A percentile compares a stretch with the other conserved stretches of the same genome.
These are phyloP conservation scores for Mycena galopus DNA, from an alignment of 768 basidiomycete genomes.

Conservation along the genomic window DNA sequence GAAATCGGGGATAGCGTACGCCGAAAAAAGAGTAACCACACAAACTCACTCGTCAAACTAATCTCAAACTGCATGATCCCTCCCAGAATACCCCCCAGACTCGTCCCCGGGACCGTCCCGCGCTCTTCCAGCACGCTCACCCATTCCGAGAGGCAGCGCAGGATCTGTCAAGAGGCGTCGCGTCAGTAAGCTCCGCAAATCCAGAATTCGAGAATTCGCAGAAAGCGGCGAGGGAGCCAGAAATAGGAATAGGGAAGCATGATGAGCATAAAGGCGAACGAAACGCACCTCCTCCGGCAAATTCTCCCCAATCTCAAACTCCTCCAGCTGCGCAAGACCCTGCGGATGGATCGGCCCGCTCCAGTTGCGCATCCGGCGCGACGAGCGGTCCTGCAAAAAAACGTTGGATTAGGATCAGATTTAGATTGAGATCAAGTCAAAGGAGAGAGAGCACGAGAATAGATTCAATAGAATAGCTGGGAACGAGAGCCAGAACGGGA, in stretches of 20 bases:
- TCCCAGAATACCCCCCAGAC: slow-evolving; percentile 53
- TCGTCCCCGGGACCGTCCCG: slow-evolving; percentile 63
- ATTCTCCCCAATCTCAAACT: slow-evolving; percentile 60
- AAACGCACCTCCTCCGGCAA: slow-evolving; percentile 64
- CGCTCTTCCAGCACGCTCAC: slow-evolving; percentile 69
- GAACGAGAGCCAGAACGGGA: background rate
- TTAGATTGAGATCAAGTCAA: background rate
- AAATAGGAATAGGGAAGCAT: background rate
- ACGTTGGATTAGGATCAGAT: no score
- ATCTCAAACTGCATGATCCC: slow-evolving; percentile 65
- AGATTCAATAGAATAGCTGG: no score
- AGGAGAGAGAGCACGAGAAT: background rate
- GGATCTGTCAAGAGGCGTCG: slow-evolving; percentile 3
- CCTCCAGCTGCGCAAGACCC: slow-evolving; percentile 29
- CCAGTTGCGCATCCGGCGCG: slow-evolving; percentile 49
- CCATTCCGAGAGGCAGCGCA: slow-evolving; percentile 71
- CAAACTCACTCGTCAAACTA: slow-evolving; percentile 59
- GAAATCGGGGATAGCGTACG: no score
- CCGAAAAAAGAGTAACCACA: background rate
- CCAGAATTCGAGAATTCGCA: no score
- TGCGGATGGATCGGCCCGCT: slow-evolving; percentile 50
- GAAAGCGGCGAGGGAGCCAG: no score
- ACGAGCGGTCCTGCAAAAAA: slow-evolving; percentile 19
- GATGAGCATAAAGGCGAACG: background rate
- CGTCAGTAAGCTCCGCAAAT: background rate